Evolutionary conservation across 148 eudicot genomes (phyloP).

Genomic region (Arbutus unedo): DNA sequence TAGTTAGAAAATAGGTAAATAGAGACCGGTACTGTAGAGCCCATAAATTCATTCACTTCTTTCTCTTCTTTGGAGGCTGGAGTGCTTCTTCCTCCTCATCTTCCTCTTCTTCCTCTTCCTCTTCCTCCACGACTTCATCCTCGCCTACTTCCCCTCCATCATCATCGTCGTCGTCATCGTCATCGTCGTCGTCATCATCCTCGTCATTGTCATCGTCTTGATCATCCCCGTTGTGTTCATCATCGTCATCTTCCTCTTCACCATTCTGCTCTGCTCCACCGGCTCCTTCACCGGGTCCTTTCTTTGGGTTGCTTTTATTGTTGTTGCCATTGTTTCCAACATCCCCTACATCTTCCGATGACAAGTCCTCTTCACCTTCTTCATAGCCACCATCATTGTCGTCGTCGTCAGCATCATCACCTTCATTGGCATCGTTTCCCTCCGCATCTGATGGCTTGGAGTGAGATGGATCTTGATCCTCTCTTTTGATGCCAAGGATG

Average conservation of each 20-base stretch:
- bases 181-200: conserved; percentile 16
- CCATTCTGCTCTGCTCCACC: conserved; percentile 26
- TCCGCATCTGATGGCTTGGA: conserved; percentile 29
- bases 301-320: conserved; percentile 19
- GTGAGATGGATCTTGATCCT: background rate
- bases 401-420: conserved; percentile 17
- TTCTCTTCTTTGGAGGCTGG: conserved; percentile 39
- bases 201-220: conserved; percentile 20
- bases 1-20: background rate
- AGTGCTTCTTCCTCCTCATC: conserved; percentile 32
- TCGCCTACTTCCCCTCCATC: conserved; percentile 12
- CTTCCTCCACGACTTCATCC: conserved; percentile 20
- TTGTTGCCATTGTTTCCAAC: conserved; percentile 16
- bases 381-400: conserved; percentile 15
- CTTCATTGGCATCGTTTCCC: conserved; percentile 22
- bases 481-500: conserved; percentile 6
- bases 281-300: conserved; percentile 5
- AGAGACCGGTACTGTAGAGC: background rate
- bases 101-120: conserved; percentile 22
- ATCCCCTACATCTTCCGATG: conserved; percentile 23
- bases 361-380: conserved; percentile 23
- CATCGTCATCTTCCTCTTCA: conserved; percentile 24
- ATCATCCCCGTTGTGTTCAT: conserved; percentile 1
- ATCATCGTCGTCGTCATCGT: conserved; percentile 16
- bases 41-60: conserved; percentile 17